Base-by-base conservation (phyloP, 306 rosid genomes). In the Vigna hirtella region DNA sequence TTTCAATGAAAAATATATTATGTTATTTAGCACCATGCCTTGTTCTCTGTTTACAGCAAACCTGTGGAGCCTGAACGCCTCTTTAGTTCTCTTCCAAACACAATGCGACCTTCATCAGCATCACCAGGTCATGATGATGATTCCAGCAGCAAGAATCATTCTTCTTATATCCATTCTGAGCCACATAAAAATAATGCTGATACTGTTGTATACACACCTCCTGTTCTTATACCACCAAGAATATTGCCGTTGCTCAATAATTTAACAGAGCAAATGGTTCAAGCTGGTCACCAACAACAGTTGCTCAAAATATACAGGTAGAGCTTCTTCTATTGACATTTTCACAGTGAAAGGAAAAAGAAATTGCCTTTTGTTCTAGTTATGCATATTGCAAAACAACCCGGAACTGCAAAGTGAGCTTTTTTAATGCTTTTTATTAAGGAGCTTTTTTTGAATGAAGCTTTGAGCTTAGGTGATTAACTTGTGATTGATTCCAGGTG, bases 21-120 rank as follows among this genome's bases (percentile, higher is more conserved):
- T 36, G 64, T 78, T 67, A 28, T 47, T 47, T 47, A 45, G 38
- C 40, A 45, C 42, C 34, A 70, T 69, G 34, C 43, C 17, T 47
- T 58, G 9, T 63, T 20, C 65, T 79, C 64, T 73, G 36, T 76
- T 85, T 77, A 45, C 88, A 92, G 97, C 85, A 92, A 92, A 78
- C 96, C 97, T 42, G 97, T 92, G 93, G 97, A 92, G 68, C 97
- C 96, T 59, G 97, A 92, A 58, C 90, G 97, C 47, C 91, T 92
- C 66, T 92, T 92, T 43, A 91, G 90, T 67, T 83, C 93, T 79
- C 93, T 92, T 66, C 97, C 97, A 48, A 92, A 86, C 83, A 83
- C 93, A 12, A 73, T 92, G 80, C 83, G 93, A 74, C 97, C 97
- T 74, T 90, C 96, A 15, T 77, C 95, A 20, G 91, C 83, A 57